Evolutionary conservation across 805 yeast genomes (phyloP).

Genomic region (Babjeviella inositovora): DNA sequence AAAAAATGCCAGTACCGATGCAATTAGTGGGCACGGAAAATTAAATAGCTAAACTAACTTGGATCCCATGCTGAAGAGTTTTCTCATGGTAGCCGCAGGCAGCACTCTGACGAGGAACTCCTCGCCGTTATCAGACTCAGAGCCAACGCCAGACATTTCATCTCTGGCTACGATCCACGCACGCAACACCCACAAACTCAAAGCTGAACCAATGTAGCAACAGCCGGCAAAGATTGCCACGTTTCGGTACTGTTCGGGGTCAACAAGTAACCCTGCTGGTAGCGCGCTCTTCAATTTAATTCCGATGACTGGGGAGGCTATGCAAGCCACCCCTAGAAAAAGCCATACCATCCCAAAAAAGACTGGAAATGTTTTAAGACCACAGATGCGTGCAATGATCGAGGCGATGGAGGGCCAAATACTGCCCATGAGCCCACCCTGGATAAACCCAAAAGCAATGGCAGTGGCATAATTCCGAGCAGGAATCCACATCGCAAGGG

Average conservation of each 20-base stretch:
- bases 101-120: constrained; percentile 4
- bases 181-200: constrained; percentile 24
- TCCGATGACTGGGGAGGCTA: constrained; percentile 49
- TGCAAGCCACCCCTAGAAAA: constrained; percentile 27
- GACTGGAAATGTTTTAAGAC: constrained; percentile 32
- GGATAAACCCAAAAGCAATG: constrained; percentile 29
- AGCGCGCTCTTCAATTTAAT: constrained; percentile 21
- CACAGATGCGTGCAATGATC: constrained; percentile 32
- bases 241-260: constrained; percentile 29
- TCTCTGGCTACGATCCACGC: constrained; percentile 42
- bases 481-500: constrained; percentile 42
- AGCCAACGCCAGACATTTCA: constrained; percentile 6
- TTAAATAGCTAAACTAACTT: too few species aligned
- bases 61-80: too few species aligned
- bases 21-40: too few species aligned
- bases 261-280: constrained; percentile 10
- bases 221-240: constrained; percentile 46
- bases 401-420: constrained; percentile 41
- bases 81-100: too few species aligned
- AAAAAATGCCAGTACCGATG: too few species aligned
- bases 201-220: constrained; percentile 29
- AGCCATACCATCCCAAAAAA: constrained; percentile 36
- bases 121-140: constrained; percentile 10
- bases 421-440: constrained; percentile 46
- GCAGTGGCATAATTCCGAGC: constrained; percentile 41